A percentile compares a stretch with the other conserved stretches of the same genome.
Conservation (phyloP, 805 yeast genomes). For the Cyberlindnera suaveolens region DNA sequence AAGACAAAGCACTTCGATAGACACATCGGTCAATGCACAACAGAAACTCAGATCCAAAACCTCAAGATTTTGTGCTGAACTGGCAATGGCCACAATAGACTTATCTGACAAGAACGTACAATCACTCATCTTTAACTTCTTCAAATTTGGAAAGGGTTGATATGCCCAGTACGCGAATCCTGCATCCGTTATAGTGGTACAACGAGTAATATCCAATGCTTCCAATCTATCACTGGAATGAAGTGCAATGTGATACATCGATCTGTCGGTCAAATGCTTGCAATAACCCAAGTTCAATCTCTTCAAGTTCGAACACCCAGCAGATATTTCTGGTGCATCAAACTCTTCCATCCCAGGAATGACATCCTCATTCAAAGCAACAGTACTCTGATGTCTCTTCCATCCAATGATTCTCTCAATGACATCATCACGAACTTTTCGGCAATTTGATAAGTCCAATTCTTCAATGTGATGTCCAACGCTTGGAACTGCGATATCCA, state of each 20-base stretch:
- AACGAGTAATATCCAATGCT: constrained; percentile 58
- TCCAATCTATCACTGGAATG: constrained; percentile 52
- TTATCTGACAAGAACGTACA: constrained; percentile 69
- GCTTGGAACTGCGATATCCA: constrained; percentile 65
- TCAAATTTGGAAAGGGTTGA: constrained; percentile 47
- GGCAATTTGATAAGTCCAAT: constrained; percentile 64
- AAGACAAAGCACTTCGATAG: constrained; percentile 58
- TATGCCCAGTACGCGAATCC: constrained; percentile 67
- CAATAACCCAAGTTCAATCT: constrained; percentile 63
- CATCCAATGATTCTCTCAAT: constrained; percentile 64
- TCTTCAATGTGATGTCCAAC: constrained; percentile 55
- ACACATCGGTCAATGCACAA: constrained; percentile 64
- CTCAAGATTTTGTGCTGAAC: constrained; percentile 52
- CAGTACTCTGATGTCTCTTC: constrained; percentile 17
- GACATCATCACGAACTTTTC: constrained; percentile 68
- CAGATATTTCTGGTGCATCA: constrained; percentile 12
- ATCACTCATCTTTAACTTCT: constrained; percentile 52
- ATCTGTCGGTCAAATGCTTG: constrained; percentile 63
- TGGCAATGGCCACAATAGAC: constrained; percentile 55
- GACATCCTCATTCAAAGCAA: constrained; percentile 16
- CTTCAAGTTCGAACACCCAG: constrained; percentile 57
- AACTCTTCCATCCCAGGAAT: constrained; percentile 27
- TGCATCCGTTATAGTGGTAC: constrained; percentile 71
- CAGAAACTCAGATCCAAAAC: constrained; percentile 63
- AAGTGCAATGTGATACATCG: constrained; percentile 56